Evolutionary conservation across 306 rosid species (phyloP), one percentile per base, ranked within the genome.

Genomic region (Cotoneaster glaucophyllus): DNA sequence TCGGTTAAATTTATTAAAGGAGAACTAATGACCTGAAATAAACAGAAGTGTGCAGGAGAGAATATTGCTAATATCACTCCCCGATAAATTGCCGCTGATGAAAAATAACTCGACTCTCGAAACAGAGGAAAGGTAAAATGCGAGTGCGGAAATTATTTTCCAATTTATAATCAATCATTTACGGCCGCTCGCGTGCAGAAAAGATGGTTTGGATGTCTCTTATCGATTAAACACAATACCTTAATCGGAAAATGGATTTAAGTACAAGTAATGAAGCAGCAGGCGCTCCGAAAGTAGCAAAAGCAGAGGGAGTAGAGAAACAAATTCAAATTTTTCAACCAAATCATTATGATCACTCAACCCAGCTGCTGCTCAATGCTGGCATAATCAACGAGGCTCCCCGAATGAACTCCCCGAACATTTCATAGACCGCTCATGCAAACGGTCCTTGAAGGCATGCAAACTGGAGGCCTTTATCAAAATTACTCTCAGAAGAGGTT

Each of bases 401-500:
- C 77, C 10, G 2, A n/a, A 39, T 39, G 39, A 9, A 34, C 39
- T 34, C 39, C 39, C 39, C 9, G 0, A 37, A 37, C 41, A 37
- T 37, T 34, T 37, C 41, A 37, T 37, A 37, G 41, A 37, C 41
- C 9, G 52, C 29, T 65, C 4, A 11, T 43, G 71, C 10, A 4
- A 37, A 62, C 2, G 18, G 66, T 45, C 67, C 67, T 45, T 48
- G 14, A 50, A 45, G 79, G 77, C 9, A 71, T 69, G 78, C 81
- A 80, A 78, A 73, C 72, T 29, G 62, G 74, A 70, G 45, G 70
- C 76, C 44, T 67, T 67, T 52, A 69, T 73, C 50, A 22, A 69
- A 37, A 32, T 28, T 44, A n/a, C 45, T 48, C 61, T 39, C 25
- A 45, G 58, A 54, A 45, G 66, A 62, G 25, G 4, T 54, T 6